Conservation (phyloP, 2,329 filamentous ascomycete species). For the Coniosporium tulheliwenetii region DNA sequence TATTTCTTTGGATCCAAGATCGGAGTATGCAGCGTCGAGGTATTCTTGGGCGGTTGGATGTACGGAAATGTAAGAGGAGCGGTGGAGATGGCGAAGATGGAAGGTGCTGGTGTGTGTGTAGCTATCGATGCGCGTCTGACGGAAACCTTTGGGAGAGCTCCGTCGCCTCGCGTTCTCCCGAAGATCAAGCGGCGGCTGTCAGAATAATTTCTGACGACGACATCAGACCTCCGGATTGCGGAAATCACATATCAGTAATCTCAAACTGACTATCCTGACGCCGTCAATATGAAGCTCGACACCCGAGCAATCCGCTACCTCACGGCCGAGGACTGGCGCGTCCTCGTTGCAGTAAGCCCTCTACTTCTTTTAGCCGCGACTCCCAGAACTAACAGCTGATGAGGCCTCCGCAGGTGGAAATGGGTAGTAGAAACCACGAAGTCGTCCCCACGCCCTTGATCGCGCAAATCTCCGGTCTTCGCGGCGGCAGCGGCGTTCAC, state of each 20-base stretch:
- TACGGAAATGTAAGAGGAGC: not conserved
- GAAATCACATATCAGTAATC: too few species aligned
- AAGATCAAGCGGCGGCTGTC: not conserved
- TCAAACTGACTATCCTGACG: not conserved
- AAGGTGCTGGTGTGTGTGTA: not conserved
- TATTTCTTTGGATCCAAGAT: too few species aligned
- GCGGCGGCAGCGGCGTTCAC: conserved; percentile 61
- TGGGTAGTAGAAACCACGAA: conserved; percentile 92
- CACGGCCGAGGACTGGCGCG: conserved; percentile 83
- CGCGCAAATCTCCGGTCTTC: conserved; percentile 64
- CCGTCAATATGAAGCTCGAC: conserved; percentile 70
- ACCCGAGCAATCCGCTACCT: conserved; percentile 88
- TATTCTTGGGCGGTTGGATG: too few species aligned
- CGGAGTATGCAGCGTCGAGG: too few species aligned
- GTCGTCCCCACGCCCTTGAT: conserved; percentile 86
- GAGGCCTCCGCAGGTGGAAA: conserved; percentile 53
- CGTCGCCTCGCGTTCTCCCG: not conserved
- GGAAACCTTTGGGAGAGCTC: not conserved
- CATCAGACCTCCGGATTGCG: too few species aligned
- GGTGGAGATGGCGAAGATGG: not conserved
- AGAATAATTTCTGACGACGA: not conserved
- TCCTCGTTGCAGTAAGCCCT: conserved; percentile 67
- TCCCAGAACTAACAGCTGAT: conserved; percentile 5
- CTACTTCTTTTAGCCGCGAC: conserved; percentile 7
- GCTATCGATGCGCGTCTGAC: conserved; percentile 1